Base-by-base conservation (phyloP, 306 rosid species). In the Cicer yamashitae region DNA sequence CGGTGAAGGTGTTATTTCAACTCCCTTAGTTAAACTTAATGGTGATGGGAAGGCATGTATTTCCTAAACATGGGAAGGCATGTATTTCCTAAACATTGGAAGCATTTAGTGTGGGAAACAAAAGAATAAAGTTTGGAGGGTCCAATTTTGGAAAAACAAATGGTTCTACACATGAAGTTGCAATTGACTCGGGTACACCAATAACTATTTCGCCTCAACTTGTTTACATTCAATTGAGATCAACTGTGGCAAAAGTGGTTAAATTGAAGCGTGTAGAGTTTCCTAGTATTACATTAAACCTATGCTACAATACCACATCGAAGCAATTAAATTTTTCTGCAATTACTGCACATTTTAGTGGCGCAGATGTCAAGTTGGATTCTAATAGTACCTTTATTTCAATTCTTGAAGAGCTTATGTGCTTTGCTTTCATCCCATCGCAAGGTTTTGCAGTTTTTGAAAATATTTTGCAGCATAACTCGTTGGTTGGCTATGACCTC, bases 101-200 rank as follows among this genome's bases (percentile, higher is more conserved):
- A n/a, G n/a, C n/a, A n/a, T n/a, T n/a, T n/a, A n/a, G n/a, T n/a
- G n/a, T n/a, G n/a, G n/a, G n/a, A n/a, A n/a, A n/a, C n/a, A n/a
- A n/a, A n/a, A n/a, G n/a, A n/a, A n/a, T n/a, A n/a, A n/a, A n/a
- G n/a, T n/a, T n/a, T n/a, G n/a, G 57, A 51, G 41, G 38, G 2
- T 45, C 0, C 1, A 12, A 15, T 34, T 2, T 38, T 4, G 72
- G 52, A 12, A 34, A 11, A 54, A 7, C 30, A 17, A 53, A 53
- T 53, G 11, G 1, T 54, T 54, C 10, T 54, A 17, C 2, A 1
- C 25, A 8, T 5, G 70, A 61, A 11, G 66, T 84, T 6, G 57
- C 84, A 8, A 84, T 87, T 46, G 88, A 84, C 37, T 84, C 87
- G 0, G 90, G 88, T 10, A 77, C 86, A 13, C 47, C 83, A 2